These are phyloP conservation scores for Herpotrichia juniperi DNA, from an alignment of 2,329 filamentous ascomycete species.

Conservation along the genomic window DNA sequence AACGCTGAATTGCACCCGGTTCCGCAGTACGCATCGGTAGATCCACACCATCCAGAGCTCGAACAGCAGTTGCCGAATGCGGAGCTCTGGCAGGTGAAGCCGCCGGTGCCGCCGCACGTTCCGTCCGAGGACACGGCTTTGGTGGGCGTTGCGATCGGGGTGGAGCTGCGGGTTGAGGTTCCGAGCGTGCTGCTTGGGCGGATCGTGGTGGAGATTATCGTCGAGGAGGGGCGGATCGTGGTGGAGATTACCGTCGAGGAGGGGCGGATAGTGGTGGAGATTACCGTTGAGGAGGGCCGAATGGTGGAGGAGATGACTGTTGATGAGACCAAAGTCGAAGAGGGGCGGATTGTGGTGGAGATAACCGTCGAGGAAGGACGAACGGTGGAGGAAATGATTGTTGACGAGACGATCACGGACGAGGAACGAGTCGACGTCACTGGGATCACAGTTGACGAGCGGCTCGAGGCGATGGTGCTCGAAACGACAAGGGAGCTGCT, in stretches of 20 bases:
- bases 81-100: conserved; percentile 9
- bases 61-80: conserved; percentile 22
- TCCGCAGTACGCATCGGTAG: conserved; percentile 11
- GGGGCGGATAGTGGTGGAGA: no score
- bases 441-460: conserved; percentile 6
- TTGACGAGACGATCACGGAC: not conserved
- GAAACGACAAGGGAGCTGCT: conserved; percentile 7
- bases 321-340: no score
- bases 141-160: conserved; percentile 20
- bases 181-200: no score
- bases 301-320: no score
- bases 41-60: conserved; percentile 13
- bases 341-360: not conserved
- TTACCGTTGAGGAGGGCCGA: no score
- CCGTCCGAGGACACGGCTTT: conserved; percentile 30
- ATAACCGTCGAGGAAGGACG: not conserved
- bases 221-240: no score
- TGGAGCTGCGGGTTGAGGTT: no score
- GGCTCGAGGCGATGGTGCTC: conserved; percentile 2
- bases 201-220: no score
- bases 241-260: no score
- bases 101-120: conserved; percentile 27
- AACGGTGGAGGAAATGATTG: not conserved
- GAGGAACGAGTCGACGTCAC: conserved; percentile 1
- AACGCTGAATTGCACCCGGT: conserved; percentile 22